These are phyloP conservation scores for Bipolaris gigantea DNA, from an alignment of 2,329 filamentous ascomycete species.

Conservation along the genomic window DNA sequence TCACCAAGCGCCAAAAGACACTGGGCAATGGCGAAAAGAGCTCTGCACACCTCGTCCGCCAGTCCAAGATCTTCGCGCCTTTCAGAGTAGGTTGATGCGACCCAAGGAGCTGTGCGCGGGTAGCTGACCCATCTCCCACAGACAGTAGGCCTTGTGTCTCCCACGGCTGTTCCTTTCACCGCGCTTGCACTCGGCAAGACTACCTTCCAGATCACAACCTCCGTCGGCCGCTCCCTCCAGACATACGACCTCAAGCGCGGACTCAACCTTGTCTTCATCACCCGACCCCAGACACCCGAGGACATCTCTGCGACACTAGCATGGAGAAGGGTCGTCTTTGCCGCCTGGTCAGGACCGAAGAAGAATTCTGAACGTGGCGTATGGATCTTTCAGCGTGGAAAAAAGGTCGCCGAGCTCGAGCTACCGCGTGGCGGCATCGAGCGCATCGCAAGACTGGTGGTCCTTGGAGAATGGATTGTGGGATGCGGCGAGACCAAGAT, in stretches of 20 bases:
- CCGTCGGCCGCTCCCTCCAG: constrained; percentile 84
- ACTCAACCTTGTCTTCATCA: constrained; percentile 90
- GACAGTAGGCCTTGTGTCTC: constrained; percentile 92
- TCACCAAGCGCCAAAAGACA: constrained; percentile 65
- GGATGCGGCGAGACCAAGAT: constrained; percentile 74
- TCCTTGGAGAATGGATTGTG: constrained; percentile 91
- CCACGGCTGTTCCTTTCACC: constrained; percentile 87
- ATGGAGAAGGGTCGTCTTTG: constrained; percentile 84
- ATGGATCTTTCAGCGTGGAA: constrained; percentile 91
- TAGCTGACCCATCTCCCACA: constrained; percentile 45
- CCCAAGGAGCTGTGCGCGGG: neutral
- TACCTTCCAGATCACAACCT: constrained; percentile 96
- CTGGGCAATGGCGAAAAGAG: constrained; percentile 42
- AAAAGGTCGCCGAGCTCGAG: constrained; percentile 75
- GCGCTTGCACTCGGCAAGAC: constrained; percentile 87
- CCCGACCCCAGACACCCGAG: constrained; percentile 82
- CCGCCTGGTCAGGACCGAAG: constrained; percentile 76
- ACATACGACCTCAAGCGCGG: constrained; percentile 93
- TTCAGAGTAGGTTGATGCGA: constrained; percentile 68
- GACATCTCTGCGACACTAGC: constrained; percentile 83
- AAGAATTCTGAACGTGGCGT: constrained; percentile 64
- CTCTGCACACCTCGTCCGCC: constrained; percentile 45
- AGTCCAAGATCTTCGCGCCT: constrained; percentile 86
- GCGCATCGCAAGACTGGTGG: constrained; percentile 73
- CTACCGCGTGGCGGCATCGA: constrained; percentile 67